A percentile compares a stretch with the other conserved stretches of the same genome.
Evolutionary conservation across 495 filamentous ascomycete genomes (phyloP).

Genomic region (Aspergillus olivimuriae): DNA sequence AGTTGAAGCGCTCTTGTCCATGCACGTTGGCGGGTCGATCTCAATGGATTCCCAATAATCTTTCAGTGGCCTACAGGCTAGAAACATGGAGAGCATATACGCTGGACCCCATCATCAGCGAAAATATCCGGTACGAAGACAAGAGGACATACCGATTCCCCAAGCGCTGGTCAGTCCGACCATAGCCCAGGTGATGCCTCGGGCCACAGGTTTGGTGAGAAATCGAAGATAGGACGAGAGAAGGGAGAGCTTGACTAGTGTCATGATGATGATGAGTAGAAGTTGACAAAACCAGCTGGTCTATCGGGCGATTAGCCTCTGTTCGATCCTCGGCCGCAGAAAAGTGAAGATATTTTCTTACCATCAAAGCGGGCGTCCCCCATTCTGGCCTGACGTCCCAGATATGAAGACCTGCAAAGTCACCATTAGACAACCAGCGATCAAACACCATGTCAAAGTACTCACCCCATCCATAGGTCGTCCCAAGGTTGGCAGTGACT

Average conservation of each 20-base stretch:
- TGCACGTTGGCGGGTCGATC: neutral
- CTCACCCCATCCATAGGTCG: constrained; percentile 4
- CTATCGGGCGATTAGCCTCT: no score
- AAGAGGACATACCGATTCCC: constrained; percentile 1
- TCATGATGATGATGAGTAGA: constrained; percentile 3
- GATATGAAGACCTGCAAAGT: neutral
- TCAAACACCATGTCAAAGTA: neutral
- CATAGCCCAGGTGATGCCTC: constrained; percentile 2
- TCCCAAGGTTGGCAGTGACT: neutral
- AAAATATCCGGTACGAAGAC: no score
- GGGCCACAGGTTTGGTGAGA: neutral
- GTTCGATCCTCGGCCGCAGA: no score
- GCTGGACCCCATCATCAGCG: no score
- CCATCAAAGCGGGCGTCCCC: neutral
- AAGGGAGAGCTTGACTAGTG: constrained; percentile 4
- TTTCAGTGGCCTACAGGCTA: neutral
- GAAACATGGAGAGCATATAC: constrained; percentile 1
- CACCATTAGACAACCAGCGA: neutral
- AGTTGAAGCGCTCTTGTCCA: neutral
- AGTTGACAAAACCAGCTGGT: constrained; percentile 3
- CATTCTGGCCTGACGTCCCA: neutral
- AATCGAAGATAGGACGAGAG: constrained; percentile 5
- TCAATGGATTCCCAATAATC: constrained; percentile 3
- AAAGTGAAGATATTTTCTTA: neutral
- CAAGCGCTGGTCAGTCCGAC: neutral